Base-by-base conservation (phyloP, 2,329 filamentous ascomycete genomes). In the Colletotrichum tropicicola region DNA sequence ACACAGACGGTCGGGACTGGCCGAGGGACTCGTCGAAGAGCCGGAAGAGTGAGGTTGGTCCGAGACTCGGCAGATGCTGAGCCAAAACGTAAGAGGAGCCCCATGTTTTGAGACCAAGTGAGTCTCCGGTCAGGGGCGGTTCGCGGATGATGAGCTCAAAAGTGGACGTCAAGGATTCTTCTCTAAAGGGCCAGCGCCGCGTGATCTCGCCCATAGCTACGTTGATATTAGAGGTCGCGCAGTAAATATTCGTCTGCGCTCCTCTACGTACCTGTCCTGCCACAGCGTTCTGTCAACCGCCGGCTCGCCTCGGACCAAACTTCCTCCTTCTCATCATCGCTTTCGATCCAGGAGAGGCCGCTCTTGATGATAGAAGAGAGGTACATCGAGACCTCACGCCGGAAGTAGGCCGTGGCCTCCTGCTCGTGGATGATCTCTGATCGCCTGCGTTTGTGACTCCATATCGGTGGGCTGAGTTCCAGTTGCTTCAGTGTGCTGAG, bases 81-180 rank as follows among this genome's bases (percentile, higher is more conserved):
- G 95, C 91, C 5, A 98, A 88, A 2, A 97, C 85, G 73, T 94
- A 97, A 0, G 94, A 95, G 0, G 94, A 95, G 1, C 92, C 93
- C 96, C 96, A 98, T 0, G 96, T 99, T 78, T 99, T 98, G 75
- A 97, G 85, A 1, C 96, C 96, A 17, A 98, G 83, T 64, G 92
- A 92, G 76, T 98, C 95, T 6, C 92, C 92, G 0, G 93, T 97
- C 59, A 98, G 82, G 1, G 94, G 90, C 2, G 96, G 96, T 75
- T 99, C 96, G 60, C 93, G 87, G 39, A 99, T 88, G 35, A 86
- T 84, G 53, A 99, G 81, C 47, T 90, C 85, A 69, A 94, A 84
- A 0, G 60, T 55, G 2, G 78, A 69, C 25, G 80, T 76, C 25
- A 75, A 71, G 3, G 70, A 64, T 10, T 66, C 48, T 66, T 71